Evolutionary conservation across 768 basidiomycete species (phyloP).

Genomic region (Kwoniella europaea): DNA sequence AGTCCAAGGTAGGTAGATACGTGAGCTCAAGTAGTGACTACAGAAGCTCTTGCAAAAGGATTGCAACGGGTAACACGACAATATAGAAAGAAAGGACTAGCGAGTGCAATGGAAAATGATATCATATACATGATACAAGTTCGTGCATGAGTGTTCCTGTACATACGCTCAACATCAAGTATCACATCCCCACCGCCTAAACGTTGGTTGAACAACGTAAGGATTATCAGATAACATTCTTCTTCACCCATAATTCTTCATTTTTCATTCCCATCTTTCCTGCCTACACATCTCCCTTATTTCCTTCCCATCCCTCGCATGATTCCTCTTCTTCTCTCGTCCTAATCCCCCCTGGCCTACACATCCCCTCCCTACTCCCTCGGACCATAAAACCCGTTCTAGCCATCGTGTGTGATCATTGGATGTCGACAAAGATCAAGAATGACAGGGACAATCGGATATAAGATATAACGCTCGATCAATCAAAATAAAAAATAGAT

Average conservation of each 20-base stretch:
- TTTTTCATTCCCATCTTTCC: not conserved
- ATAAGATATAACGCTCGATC: not conserved
- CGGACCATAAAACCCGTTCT: not conserved
- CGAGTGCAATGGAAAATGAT: not conserved
- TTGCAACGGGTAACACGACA: too few relatives aligned
- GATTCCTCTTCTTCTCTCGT: not conserved
- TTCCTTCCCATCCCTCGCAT: not conserved
- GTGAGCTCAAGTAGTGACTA: too few relatives aligned
- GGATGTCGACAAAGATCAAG: constrained; percentile 10
- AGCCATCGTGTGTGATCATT: not conserved
- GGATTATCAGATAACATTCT: not conserved
- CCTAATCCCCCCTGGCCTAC: not conserved
- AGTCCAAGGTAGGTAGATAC: too few relatives aligned
- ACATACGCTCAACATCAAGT: not conserved
- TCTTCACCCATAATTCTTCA: not conserved
- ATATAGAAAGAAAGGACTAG: too few relatives aligned
- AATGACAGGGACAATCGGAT: not conserved
- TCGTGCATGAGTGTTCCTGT: not conserved
- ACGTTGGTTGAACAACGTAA: not conserved
- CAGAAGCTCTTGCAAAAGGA: too few relatives aligned
- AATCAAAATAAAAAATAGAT: constrained; percentile 16
- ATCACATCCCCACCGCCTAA: not conserved
- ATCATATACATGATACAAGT: not conserved
- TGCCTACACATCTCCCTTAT: not conserved
- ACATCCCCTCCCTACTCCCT: not conserved